Percentiles rank a stretch among this genome's conserved stretches.
Conservation (phyloP, 495 filamentous ascomycete species). For the Entonaema liquescens region DNA sequence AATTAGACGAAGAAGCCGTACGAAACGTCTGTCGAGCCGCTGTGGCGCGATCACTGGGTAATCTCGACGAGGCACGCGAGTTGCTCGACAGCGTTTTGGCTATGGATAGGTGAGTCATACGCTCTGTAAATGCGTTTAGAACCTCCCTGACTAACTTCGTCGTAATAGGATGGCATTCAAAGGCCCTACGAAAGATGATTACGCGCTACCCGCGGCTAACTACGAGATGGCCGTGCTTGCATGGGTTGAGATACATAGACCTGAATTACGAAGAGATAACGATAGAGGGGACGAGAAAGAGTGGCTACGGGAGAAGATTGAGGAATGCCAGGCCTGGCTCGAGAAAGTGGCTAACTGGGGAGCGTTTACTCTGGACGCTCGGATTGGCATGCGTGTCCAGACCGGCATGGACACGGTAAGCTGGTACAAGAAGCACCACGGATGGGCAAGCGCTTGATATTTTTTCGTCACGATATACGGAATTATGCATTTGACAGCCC, state of each 20-base stretch:
- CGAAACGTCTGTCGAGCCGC: conserved; percentile 72
- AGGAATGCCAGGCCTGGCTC: conserved; percentile 75
- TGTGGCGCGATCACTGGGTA: conserved; percentile 68
- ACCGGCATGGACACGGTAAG: conserved; percentile 80
- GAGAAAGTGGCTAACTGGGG: conserved; percentile 87
- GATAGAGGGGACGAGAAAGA: conserved; percentile 45
- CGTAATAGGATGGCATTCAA: conserved; percentile 68
- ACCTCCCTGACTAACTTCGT: neutral
- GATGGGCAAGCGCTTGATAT: conserved; percentile 42
- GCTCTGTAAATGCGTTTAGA: neutral
- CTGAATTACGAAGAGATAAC: conserved; percentile 26
- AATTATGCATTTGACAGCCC: conserved; percentile 11
- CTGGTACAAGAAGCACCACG: conserved; percentile 64
- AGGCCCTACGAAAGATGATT: conserved; percentile 79
- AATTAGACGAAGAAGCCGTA: conserved; percentile 81
- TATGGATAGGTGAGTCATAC: conserved; percentile 63
- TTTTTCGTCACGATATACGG: neutral
- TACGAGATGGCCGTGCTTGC: conserved; percentile 88
- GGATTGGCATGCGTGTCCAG: conserved; percentile 85
- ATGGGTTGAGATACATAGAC: conserved; percentile 69
- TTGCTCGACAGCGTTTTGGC: conserved; percentile 69
- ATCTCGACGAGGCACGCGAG: conserved; percentile 68
- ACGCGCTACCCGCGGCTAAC: conserved; percentile 78
- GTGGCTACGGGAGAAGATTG: conserved; percentile 63
- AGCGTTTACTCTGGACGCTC: conserved; percentile 82